These are phyloP conservation scores for Parmelia sp. DNA, from an alignment of 495 filamentous ascomycete genomes.

Conservation along the genomic window DNA sequence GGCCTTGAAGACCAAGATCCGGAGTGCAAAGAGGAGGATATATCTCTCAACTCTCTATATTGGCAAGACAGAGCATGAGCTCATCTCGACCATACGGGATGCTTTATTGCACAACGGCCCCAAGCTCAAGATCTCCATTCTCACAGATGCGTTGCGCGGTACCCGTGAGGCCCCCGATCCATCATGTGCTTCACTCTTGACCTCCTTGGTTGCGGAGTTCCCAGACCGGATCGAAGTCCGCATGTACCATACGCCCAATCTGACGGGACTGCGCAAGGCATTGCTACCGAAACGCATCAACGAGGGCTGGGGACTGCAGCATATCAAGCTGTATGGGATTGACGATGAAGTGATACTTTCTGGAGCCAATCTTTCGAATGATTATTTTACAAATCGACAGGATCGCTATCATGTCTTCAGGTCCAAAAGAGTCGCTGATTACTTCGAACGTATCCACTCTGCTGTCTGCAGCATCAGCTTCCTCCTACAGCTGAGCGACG, in stretches of 20 bases:
- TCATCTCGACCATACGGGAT: conserved; percentile 71
- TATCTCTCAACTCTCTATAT: conserved; percentile 95
- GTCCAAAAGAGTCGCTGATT: conserved; percentile 68
- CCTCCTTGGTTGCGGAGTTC: conserved; percentile 71
- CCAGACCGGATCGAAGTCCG: conserved; percentile 82
- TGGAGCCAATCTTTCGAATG: conserved; percentile 85
- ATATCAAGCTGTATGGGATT: conserved; percentile 98
- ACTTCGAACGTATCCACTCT: conserved; percentile 72
- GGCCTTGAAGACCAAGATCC: conserved; percentile 81
- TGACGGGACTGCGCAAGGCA: conserved; percentile 79
- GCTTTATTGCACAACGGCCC: conserved; percentile 70
- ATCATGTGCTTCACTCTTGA: conserved; percentile 85
- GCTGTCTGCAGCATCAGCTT: conserved; percentile 76
- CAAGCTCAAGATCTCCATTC: conserved; percentile 74
- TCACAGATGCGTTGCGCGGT: conserved; percentile 88
- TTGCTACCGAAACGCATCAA: conserved; percentile 84
- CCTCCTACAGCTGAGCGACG: conserved; percentile 55
- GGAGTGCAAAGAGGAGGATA: conserved; percentile 66
- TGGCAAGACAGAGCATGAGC: conserved; percentile 85
- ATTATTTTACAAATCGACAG: conserved; percentile 95
- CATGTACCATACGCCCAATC: conserved; percentile 96
- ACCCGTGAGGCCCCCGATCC: conserved; percentile 84
- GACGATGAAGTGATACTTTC: conserved; percentile 96
- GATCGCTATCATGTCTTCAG: conserved; percentile 92
- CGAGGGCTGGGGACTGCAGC: conserved; percentile 96